Percentiles rank a stretch among this genome's conserved stretches.
phyloP scores from a whole-genome alignment of 805 yeast genomes.

The Kazachstania africana region DNA sequence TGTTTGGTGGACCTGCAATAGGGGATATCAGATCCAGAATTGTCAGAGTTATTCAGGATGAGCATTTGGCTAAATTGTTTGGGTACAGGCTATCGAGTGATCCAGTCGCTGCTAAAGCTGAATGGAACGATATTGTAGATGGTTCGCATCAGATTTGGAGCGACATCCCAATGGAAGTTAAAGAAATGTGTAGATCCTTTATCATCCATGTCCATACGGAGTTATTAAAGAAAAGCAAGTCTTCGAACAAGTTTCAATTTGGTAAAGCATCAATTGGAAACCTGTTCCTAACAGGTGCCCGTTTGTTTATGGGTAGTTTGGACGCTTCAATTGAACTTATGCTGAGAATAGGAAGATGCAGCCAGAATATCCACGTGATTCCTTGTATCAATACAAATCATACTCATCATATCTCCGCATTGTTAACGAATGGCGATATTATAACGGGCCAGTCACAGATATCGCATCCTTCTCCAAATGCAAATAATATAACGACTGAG shows the following conservation, averaged over 20 bases:
- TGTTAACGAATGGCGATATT: constrained; percentile 52
- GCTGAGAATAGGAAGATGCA: constrained; percentile 37
- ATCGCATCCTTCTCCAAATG: constrained; percentile 55
- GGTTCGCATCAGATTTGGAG: constrained; percentile 67
- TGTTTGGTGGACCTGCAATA: constrained; percentile 89
- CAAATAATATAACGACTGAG: constrained; percentile 3
- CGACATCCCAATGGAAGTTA: constrained; percentile 31
- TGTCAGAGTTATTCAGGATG: constrained; percentile 56
- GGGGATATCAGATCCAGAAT: constrained; percentile 84
- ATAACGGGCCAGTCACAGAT: constrained; percentile 90
- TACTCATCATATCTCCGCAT: constrained; percentile 77
- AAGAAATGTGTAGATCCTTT: constrained; percentile 67
- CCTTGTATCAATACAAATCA: constrained; percentile 81
- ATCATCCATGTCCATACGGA: constrained; percentile 72
- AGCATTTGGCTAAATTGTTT: constrained; percentile 27
- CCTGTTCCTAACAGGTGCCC: constrained; percentile 66
- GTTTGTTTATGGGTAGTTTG: constrained; percentile 72
- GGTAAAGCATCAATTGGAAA: constrained; percentile 81
- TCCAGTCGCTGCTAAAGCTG: constrained; percentile 39
- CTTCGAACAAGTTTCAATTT: constrained; percentile 39
- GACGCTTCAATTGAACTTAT: constrained; percentile 76
- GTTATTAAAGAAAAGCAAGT: constrained; percentile 49
- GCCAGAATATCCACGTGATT: constrained; percentile 43
- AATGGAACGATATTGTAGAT: constrained; percentile 73
- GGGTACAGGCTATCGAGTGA: constrained; percentile 23